phyloP scores from a whole-genome alignment of 2,329 filamentous ascomycete species.

The Alternaria angustiovoidea region DNA sequence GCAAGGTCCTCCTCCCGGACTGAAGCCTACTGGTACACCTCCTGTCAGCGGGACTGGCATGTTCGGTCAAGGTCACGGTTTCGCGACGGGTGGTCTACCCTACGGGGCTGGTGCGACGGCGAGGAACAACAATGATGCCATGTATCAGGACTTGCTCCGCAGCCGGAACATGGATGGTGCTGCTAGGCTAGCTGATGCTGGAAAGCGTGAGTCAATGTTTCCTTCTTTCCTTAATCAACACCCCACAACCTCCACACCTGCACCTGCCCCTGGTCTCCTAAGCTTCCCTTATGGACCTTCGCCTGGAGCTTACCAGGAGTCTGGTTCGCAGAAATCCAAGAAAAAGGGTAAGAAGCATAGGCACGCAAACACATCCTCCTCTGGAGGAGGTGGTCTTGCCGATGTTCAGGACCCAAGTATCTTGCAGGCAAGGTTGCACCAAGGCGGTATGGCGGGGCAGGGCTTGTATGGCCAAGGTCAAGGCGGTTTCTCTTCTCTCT shows the following conservation, averaged over 20 bases:
- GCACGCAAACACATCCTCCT: constrained; percentile 99
- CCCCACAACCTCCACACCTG: constrained; percentile 81
- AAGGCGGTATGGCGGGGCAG: constrained; percentile 82
- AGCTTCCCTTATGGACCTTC: constrained; percentile 90
- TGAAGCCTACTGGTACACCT: constrained; percentile 94
- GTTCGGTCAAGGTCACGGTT: constrained; percentile 88
- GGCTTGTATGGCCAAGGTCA: constrained; percentile 85
- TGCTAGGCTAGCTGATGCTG: constrained; percentile 79
- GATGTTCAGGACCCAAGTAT: constrained; percentile 99
- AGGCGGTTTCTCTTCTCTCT: constrained; percentile 95
- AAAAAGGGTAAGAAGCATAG: constrained; percentile 99
- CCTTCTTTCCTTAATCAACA: constrained; percentile 90
- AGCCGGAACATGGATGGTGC: constrained; percentile 67
- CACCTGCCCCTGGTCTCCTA: constrained; percentile 89
- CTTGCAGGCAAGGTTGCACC: constrained; percentile 96
- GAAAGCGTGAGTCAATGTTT: constrained; percentile 99
- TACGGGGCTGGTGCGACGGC: constrained; percentile 68
- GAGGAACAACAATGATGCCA: constrained; percentile 80
- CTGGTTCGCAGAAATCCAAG: constrained; percentile 92
- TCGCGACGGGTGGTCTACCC: constrained; percentile 71
- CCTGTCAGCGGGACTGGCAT: constrained; percentile 81
- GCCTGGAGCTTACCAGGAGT: constrained; percentile 87
- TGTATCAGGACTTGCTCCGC: constrained; percentile 80
- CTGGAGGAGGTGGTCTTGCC: constrained; percentile 97
- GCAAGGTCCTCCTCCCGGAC: constrained; percentile 89